These are phyloP conservation scores for Chrysochromulina parva DNA, from an alignment of 78 protist species.

Conservation along the genomic window DNA sequence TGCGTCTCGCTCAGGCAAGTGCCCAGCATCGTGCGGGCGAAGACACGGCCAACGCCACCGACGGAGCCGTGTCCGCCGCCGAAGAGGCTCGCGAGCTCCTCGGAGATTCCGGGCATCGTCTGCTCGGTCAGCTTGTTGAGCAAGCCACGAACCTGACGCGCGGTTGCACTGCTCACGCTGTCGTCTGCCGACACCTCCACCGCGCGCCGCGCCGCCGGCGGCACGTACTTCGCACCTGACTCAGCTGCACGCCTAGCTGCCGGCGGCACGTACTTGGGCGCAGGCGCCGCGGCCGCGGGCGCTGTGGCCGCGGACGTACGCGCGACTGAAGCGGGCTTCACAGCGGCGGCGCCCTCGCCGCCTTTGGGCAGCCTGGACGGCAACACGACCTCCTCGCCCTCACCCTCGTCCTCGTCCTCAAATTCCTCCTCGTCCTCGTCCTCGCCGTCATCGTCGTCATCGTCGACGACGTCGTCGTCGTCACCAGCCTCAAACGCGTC, in stretches of 20 bases:
- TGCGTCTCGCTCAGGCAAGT: background rate
- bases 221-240: background rate
- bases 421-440: background rate
- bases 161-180: background rate
- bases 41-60: background rate
- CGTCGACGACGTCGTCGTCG: background rate
- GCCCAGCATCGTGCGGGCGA: background rate
- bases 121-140: background rate
- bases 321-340: background rate
- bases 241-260: background rate
- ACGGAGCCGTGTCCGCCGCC: background rate
- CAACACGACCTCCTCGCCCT: background rate
- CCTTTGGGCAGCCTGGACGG: background rate
- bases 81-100: background rate
- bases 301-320: background rate
- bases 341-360: background rate
- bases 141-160: background rate
- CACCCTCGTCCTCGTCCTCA: background rate
- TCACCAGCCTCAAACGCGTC: background rate
- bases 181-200: background rate
- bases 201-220: background rate
- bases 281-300: background rate
- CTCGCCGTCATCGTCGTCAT: background rate
- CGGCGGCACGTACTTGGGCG: background rate
- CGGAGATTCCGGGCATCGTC: background rate